Conservation (phyloP, 2,329 filamentous ascomycete genomes). For the Colletotrichum filicis region DNA sequence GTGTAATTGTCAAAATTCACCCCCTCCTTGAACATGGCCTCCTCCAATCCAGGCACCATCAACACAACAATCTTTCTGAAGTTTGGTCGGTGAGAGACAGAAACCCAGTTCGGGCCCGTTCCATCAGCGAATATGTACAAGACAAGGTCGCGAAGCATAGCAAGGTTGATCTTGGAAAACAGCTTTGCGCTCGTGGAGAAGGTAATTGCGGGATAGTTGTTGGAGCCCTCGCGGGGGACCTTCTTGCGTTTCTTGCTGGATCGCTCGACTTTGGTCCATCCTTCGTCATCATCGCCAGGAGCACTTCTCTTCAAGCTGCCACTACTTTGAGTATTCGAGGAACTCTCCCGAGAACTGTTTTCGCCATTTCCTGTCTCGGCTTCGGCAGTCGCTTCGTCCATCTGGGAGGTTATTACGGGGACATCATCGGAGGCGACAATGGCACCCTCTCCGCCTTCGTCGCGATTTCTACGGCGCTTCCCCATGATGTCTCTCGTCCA, state of each 20-base stretch:
- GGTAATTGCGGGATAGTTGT: conserved; percentile 68
- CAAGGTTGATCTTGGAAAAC: conserved; percentile 70
- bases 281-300: conserved; percentile 52
- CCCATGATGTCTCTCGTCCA: conserved; percentile 8
- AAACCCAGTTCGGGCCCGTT: conserved; percentile 72
- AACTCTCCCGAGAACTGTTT: conserved; percentile 13
- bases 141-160: conserved; percentile 71
- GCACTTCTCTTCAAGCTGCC: conserved; percentile 61
- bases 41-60: conserved; percentile 92
- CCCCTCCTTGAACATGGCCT: conserved; percentile 83
- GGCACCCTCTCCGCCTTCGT: conserved; percentile 23
- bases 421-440: conserved; percentile 6
- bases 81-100: conserved; percentile 69
- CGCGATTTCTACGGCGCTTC: conserved; percentile 20
- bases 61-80: conserved; percentile 86
- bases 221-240: conserved; percentile 63
- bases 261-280: conserved; percentile 67
- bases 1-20: conserved; percentile 62
- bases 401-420: neutral
- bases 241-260: conserved; percentile 71
- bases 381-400: neutral
- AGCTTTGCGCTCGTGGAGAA: conserved; percentile 69
- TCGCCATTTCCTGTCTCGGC: neutral
- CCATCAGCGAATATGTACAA: conserved; percentile 77
- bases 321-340: conserved; percentile 42